Conservation (phyloP, 2,329 filamentous ascomycete genomes). For the Aspergillus transmontanensis region DNA sequence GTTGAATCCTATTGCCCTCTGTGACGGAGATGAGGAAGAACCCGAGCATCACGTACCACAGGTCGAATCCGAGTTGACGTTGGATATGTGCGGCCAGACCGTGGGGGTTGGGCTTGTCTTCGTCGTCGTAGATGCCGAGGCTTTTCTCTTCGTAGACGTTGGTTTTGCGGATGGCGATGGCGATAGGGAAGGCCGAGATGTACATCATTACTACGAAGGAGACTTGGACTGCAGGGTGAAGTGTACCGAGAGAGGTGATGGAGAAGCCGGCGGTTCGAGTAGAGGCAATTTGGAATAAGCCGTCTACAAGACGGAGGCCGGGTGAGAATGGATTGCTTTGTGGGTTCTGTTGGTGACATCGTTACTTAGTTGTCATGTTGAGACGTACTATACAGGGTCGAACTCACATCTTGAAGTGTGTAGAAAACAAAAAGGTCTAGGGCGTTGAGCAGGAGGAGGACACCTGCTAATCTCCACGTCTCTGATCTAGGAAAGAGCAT, state of each 20-base stretch:
- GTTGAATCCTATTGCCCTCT: conserved; percentile 71
- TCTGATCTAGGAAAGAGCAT: conserved; percentile 82
- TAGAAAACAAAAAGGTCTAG: conserved; percentile 80
- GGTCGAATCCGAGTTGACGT: conserved; percentile 87
- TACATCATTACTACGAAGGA: conserved; percentile 99
- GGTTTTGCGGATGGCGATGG: conserved; percentile 87
- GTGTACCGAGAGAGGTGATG: conserved; percentile 70
- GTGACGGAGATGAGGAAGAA: conserved; percentile 88
- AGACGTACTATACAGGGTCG: neutral
- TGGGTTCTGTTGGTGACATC: neutral
- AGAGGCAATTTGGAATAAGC: conserved; percentile 84
- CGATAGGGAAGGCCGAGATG: conserved; percentile 93
- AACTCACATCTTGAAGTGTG: conserved; percentile 77
- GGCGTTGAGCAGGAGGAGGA: conserved; percentile 76
- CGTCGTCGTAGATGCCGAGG: conserved; percentile 59
- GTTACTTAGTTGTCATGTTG: neutral
- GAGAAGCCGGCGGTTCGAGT: conserved; percentile 90
- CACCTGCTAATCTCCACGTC: conserved; percentile 90
- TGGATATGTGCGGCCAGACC: conserved; percentile 88
- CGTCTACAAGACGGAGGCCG: conserved; percentile 71
- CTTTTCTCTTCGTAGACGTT: conserved; percentile 90
- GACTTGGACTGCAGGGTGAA: conserved; percentile 92
- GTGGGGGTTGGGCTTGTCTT: conserved; percentile 55
- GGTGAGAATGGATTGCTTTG: neutral
- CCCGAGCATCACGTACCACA: conserved; percentile 93